A percentile compares a stretch with the other conserved stretches of the same genome.
Conservation (phyloP, 495 filamentous ascomycete species). For the Jackrogersella minutella region DNA sequence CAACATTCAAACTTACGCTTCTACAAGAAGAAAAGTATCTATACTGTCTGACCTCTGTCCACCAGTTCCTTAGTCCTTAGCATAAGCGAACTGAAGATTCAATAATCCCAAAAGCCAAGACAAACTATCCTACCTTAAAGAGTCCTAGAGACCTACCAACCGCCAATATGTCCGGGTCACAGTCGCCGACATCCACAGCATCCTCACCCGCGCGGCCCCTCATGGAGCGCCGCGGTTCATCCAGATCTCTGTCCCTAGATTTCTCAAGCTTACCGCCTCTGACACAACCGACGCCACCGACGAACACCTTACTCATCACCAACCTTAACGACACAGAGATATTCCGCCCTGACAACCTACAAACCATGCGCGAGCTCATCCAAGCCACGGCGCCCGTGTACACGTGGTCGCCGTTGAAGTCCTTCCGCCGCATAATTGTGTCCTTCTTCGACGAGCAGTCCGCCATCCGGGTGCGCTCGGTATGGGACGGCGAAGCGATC, state of each 20-base stretch:
- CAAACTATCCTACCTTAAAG: neutral
- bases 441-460: slow-evolving; percentile 80
- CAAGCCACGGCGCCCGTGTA: slow-evolving; percentile 73
- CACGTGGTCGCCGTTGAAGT: slow-evolving; percentile 90
- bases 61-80: neutral
- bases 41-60: neutral
- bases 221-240: slow-evolving; percentile 44
- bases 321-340: slow-evolving; percentile 80
- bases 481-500: slow-evolving; percentile 74
- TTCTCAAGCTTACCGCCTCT: slow-evolving; percentile 81
- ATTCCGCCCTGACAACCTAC: slow-evolving; percentile 80
- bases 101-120: neutral
- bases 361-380: slow-evolving; percentile 77
- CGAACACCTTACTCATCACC: slow-evolving; percentile 94
- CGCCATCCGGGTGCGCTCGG: slow-evolving; percentile 74
- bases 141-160: neutral
- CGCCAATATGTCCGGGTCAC: slow-evolving; percentile 40
- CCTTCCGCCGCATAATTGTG: slow-evolving; percentile 88
- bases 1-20: neutral
- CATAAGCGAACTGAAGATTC: neutral
- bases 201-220: slow-evolving; percentile 43
- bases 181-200: slow-evolving; percentile 45
- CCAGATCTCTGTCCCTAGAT: slow-evolving; percentile 75
- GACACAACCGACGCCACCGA: slow-evolving; percentile 78
- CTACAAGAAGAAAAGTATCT: slow-evolving; percentile 6